Evolutionary conservation across 2,329 filamentous ascomycete genomes (phyloP).

Genomic region (Colletotrichum orchidophilum): DNA sequence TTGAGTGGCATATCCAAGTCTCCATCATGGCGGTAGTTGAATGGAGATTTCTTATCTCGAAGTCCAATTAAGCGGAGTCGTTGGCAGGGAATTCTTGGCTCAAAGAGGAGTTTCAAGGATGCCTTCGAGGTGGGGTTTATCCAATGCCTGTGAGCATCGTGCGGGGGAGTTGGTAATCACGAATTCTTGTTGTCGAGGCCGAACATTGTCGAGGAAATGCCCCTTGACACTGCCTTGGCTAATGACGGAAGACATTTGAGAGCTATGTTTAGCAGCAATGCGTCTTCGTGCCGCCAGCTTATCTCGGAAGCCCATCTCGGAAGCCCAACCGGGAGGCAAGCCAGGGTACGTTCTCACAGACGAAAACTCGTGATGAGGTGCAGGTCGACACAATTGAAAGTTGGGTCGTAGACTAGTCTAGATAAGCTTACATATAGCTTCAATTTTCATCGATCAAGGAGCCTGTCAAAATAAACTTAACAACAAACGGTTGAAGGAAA

Average conservation of each 20-base stretch:
- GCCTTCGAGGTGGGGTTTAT: background rate
- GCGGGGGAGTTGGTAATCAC: background rate
- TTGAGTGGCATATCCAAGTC: background rate
- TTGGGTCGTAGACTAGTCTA: background rate
- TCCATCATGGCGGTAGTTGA: too few species aligned
- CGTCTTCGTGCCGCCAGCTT: background rate
- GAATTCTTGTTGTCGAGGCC: background rate
- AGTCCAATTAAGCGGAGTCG: background rate
- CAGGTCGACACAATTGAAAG: background rate
- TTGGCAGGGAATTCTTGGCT: background rate
- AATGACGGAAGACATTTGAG: background rate
- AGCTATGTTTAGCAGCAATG: background rate
- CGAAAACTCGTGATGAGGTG: background rate
- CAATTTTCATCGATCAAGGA: background rate
- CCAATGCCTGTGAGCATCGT: background rate
- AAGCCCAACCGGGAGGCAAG: background rate
- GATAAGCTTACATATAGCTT: background rate
- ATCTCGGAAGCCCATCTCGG: background rate
- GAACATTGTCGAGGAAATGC: background rate
- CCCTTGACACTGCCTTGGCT: background rate
- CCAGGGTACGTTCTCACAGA: background rate
- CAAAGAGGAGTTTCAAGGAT: background rate
- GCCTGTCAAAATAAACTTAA: background rate
- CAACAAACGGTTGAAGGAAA: background rate
- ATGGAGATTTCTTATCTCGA: slow-evolving; percentile 3